Conservation (phyloP, 805 yeast genomes). For the Candida bentonensis region DNA sequence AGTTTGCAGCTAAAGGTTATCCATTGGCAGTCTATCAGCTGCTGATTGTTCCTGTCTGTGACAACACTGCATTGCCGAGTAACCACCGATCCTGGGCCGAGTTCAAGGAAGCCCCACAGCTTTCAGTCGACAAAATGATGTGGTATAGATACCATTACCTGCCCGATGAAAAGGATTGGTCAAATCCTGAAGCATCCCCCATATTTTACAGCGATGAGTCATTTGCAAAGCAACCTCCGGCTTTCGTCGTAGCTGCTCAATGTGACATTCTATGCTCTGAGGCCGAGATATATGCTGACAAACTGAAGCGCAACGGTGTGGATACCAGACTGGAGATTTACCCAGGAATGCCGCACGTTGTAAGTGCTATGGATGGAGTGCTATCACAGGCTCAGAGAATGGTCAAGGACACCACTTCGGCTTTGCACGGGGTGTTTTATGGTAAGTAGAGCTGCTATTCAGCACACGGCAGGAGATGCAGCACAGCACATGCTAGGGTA, state of each 20-base stretch:
- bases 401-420: not conserved
- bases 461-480: no score
- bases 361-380: conserved; percentile 33
- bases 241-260: conserved; percentile 30
- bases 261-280: conserved; percentile 33
- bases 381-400: conserved; percentile 8
- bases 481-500: no score
- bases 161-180: conserved; percentile 20
- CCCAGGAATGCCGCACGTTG: conserved; percentile 34
- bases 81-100: not conserved
- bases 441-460: no score
- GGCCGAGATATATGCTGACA: conserved; percentile 29
- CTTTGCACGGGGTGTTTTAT: not conserved
- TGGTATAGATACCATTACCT: conserved; percentile 31
- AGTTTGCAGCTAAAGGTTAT: not conserved
- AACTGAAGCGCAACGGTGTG: conserved; percentile 25
- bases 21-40: conserved; percentile 21
- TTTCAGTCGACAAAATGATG: conserved; percentile 31
- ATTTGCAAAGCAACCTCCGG: conserved; percentile 28
- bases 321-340: conserved; percentile 15
- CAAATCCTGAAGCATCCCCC: conserved; percentile 28
- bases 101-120: conserved; percentile 17
- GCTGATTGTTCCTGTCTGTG: conserved; percentile 22
- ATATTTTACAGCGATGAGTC: conserved; percentile 27
- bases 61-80: not conserved